Conservation (phyloP, 1,284 basidiomycete species). For the Serendipita sp. region DNA sequence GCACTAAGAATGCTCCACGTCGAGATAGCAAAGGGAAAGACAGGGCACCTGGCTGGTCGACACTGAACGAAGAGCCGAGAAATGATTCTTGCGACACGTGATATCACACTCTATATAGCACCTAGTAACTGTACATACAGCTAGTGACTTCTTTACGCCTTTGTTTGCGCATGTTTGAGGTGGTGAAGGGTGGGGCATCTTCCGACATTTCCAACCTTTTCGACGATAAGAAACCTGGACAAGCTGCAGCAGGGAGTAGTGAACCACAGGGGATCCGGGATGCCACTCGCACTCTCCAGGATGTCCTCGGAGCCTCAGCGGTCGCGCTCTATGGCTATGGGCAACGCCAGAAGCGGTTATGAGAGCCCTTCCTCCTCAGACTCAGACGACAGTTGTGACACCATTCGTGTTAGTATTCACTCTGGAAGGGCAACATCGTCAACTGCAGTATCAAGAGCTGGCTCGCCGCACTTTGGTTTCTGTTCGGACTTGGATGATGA, state of each 20-base stretch:
- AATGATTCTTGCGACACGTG: too few relatives aligned
- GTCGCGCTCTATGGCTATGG: not conserved
- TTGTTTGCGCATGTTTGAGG: too few relatives aligned
- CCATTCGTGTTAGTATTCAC: not conserved
- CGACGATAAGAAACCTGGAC: not conserved
- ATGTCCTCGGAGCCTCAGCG: slow-evolving; percentile 4
- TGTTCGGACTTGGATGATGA: slow-evolving; percentile 52
- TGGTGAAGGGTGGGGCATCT: too few relatives aligned
- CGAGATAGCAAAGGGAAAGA: not conserved
- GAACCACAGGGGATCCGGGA: not conserved
- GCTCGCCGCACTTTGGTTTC: slow-evolving; percentile 3
- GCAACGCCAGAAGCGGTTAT: not conserved
- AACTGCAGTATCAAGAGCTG: not conserved
- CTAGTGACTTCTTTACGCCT: too few relatives aligned
- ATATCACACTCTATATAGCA: too few relatives aligned
- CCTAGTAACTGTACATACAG: too few relatives aligned
- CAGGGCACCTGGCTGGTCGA: not conserved
- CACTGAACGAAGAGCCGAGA: too few relatives aligned
- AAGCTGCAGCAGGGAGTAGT: not conserved
- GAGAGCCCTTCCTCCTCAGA: not conserved
- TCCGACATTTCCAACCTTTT: too few relatives aligned
- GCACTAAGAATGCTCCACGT: not conserved
- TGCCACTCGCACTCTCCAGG: slow-evolving; percentile 3
- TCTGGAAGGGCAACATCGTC: not conserved
- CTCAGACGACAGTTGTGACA: slow-evolving; percentile 6